These are phyloP conservation scores for Tirmania nivea DNA, from an alignment of 495 filamentous ascomycete genomes.

Conservation along the genomic window DNA sequence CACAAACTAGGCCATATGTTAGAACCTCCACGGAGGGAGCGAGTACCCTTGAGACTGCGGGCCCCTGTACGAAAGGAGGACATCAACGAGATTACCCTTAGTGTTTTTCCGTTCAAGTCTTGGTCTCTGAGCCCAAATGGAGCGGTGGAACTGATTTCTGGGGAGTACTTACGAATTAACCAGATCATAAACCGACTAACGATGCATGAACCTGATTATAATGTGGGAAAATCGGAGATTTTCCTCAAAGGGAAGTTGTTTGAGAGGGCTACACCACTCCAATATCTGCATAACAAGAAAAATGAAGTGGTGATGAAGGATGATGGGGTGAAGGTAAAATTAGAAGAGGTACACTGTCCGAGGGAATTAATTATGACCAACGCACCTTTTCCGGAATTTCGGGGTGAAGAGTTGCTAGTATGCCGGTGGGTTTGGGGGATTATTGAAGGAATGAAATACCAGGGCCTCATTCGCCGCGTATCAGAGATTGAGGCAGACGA, in stretches of 20 bases:
- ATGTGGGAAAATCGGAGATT: not conserved
- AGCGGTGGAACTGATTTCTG: not conserved
- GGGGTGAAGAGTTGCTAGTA: not conserved
- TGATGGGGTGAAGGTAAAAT: not conserved
- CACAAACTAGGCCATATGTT: not conserved
- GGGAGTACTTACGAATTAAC: not conserved
- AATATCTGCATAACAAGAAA: slow-evolving; percentile 7
- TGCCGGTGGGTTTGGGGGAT: slow-evolving; percentile 9
- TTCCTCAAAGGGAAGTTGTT: not conserved
- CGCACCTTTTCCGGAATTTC: slow-evolving; percentile 8
- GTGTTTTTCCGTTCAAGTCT: not conserved
- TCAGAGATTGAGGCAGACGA: slow-evolving; percentile 14
- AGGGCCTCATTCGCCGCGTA: slow-evolving; percentile 13
- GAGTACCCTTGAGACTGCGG: not conserved
- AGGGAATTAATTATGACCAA: slow-evolving; percentile 17
- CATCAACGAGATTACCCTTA: not conserved
- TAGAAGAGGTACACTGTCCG: slow-evolving; percentile 5
- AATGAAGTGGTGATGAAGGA: slow-evolving; percentile 16
- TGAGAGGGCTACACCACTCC: not conserved
- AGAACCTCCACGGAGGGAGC: not conserved
- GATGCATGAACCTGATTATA: not conserved
- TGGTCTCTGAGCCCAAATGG: not conserved
- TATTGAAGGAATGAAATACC: slow-evolving; percentile 6
- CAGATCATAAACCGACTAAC: not conserved
- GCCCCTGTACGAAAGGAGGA: not conserved